Evolutionary conservation across 179 eudicot genomes (phyloP).

Genomic region (Dionaea muscipula): DNA sequence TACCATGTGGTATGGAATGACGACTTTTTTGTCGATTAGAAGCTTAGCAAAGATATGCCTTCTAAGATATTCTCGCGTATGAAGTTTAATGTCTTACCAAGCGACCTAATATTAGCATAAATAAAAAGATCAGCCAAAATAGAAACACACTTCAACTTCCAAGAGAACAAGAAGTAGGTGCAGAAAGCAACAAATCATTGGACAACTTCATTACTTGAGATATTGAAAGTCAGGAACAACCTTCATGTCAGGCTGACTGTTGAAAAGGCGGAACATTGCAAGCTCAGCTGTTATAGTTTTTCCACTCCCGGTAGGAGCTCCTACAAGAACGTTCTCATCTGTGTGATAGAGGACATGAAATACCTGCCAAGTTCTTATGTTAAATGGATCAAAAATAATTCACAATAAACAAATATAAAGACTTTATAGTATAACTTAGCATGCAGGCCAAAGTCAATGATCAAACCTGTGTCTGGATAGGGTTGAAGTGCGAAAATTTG

Average conservation of each 20-base stretch:
- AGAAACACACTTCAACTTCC: not conserved
- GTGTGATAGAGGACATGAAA: conserved; percentile 89
- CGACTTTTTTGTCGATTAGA: too few species aligned
- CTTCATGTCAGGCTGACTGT: conserved; percentile 95
- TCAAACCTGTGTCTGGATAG: conserved; percentile 92
- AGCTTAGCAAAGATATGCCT: too few species aligned
- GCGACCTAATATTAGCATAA: not conserved
- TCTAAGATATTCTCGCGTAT: too few species aligned
- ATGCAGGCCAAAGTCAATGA: conserved; percentile 8
- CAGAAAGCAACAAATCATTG: too few species aligned
- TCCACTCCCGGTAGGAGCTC: conserved; percentile 99
- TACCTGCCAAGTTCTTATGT: conserved; percentile 34
- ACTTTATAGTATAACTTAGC: not conserved
- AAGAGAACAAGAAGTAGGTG: not conserved
- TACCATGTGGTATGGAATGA: too few species aligned
- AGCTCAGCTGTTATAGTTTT: conserved; percentile 99
- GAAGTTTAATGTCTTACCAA: not conserved
- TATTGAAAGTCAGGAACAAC: conserved; percentile 11
- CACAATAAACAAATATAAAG: not conserved
- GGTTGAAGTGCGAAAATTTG: conserved; percentile 91
- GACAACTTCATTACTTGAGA: too few species aligned
- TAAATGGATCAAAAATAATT: conserved; percentile 4
- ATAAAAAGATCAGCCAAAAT: too few species aligned
- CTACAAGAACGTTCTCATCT: conserved; percentile 75
- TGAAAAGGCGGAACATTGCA: conserved; percentile 89